A percentile compares a stretch with the other conserved stretches of the same genome.
Evolutionary conservation across 257 asterid species (phyloP).

Genomic region (Solanum pinnatisectum): DNA sequence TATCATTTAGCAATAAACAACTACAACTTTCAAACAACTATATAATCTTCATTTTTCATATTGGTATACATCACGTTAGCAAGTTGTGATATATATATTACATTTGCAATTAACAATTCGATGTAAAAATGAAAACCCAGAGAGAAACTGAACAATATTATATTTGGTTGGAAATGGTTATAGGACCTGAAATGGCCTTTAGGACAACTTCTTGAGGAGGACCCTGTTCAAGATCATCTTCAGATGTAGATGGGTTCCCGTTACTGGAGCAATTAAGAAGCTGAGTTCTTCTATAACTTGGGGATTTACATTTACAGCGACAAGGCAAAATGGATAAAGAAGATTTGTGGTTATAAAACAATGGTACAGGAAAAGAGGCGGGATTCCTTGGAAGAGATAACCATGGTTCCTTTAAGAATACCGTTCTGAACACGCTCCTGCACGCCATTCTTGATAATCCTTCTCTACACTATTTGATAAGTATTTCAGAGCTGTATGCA

Average conservation of each 20-base stretch:
- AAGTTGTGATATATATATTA: background rate
- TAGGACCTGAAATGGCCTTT: slow-evolving; percentile 80
- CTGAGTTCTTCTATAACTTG: slow-evolving; percentile 12
- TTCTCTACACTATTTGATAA: background rate
- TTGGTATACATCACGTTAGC: background rate
- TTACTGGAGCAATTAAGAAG: slow-evolving; percentile 32
- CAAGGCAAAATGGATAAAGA: slow-evolving; percentile 6
- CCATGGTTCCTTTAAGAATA: slow-evolving; percentile 52
- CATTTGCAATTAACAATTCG: background rate
- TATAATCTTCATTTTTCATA: background rate
- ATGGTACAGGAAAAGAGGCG: slow-evolving; percentile 14
- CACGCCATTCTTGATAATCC: slow-evolving; percentile 44
- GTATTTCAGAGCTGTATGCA: background rate
- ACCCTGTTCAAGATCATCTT: slow-evolving; percentile 55
- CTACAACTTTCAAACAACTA: background rate
- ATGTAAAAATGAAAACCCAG: background rate
- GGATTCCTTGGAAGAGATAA: slow-evolving; percentile 26
- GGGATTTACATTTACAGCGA: slow-evolving; percentile 36
- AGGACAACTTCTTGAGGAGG: slow-evolving; percentile 95
- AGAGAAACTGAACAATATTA: background rate
- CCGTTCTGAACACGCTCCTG: slow-evolving; percentile 33
- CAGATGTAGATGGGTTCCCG: slow-evolving; percentile 31
- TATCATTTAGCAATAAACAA: background rate
- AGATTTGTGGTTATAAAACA: slow-evolving; percentile 22
- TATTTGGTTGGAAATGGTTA: background rate